Conservation (phyloP, 345 rosid genomes). For the Rhodamnia rubescens region DNA sequence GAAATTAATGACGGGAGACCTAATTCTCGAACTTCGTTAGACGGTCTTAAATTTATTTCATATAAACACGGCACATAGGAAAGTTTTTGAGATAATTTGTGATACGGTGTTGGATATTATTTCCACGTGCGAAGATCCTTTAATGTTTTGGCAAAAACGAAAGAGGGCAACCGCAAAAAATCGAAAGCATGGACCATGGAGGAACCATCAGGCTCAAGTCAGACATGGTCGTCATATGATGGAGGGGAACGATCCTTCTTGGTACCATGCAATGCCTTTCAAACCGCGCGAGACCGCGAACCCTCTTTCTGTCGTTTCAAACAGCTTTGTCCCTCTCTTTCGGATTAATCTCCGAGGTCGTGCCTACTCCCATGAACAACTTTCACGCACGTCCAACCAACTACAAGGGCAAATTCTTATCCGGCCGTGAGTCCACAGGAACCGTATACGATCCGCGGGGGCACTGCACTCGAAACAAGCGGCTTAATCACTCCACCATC, state of each 20-base stretch:
- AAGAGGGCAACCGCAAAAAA: background rate
- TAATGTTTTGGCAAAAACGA: background rate
- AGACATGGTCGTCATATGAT: background rate
- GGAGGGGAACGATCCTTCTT: background rate
- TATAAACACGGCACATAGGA: background rate
- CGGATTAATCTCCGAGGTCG: background rate
- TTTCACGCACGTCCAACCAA: background rate
- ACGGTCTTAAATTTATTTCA: too few species aligned
- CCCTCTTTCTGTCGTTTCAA: background rate
- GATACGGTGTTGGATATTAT: background rate
- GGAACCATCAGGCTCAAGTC: background rate
- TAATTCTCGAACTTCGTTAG: too few species aligned
- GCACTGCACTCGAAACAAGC: too few species aligned
- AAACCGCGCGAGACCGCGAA: background rate
- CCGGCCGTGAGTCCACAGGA: background rate
- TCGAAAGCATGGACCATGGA: background rate
- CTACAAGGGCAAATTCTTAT: background rate
- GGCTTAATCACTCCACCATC: background rate
- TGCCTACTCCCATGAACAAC: background rate
- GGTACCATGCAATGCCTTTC: background rate
- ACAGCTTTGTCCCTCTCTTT: background rate
- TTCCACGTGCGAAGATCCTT: background rate
- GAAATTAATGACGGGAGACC: too few species aligned
- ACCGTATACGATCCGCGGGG: too few species aligned
- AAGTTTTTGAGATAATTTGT: background rate